Conservation (phyloP, 352 stramenopile species). For the Thraustotheca clavata region DNA sequence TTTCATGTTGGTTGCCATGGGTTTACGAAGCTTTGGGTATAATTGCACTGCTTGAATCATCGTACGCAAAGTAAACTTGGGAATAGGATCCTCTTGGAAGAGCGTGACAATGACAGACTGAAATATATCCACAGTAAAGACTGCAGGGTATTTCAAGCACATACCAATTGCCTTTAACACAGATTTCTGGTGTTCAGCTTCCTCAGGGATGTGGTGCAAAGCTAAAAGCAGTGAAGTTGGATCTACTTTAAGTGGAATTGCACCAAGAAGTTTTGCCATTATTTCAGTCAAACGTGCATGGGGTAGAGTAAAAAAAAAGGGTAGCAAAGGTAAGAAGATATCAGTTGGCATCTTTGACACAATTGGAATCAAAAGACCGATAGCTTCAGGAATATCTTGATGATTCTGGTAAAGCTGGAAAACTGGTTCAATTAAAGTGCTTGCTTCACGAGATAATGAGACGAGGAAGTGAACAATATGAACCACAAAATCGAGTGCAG, state of each 20-base stretch:
- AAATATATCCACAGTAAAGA: constrained; percentile 67
- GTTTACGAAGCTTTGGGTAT: constrained; percentile 52
- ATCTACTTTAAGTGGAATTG: constrained; percentile 53
- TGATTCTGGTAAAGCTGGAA: constrained; percentile 53
- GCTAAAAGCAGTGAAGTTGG: constrained; percentile 63
- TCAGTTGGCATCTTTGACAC: constrained; percentile 44
- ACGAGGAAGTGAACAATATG: constrained; percentile 72
- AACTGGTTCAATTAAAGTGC: constrained; percentile 54
- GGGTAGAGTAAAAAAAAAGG: constrained; percentile 44
- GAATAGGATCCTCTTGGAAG: constrained; percentile 45
- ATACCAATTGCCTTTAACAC: constrained; percentile 70
- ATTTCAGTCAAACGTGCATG: constrained; percentile 46
- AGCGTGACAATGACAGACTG: constrained; percentile 57
- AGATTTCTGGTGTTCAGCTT: constrained; percentile 64
- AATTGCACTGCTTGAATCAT: constrained; percentile 70
- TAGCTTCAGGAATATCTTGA: constrained; percentile 44
- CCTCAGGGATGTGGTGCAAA: constrained; percentile 71
- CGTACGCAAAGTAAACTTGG: constrained; percentile 61
- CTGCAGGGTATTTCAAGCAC: constrained; percentile 68
- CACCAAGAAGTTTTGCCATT: constrained; percentile 61
- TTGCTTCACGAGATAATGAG: constrained; percentile 26
- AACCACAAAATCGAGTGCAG: constrained; percentile 54
- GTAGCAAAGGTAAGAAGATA: constrained; percentile 51
- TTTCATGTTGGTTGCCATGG: constrained; percentile 49
- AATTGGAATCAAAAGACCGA: constrained; percentile 64